A percentile compares a stretch with the other conserved stretches of the same genome.
phyloP scores from a whole-genome alignment of 2,329 filamentous ascomycete species.

The Stenocarpella maydis region DNA sequence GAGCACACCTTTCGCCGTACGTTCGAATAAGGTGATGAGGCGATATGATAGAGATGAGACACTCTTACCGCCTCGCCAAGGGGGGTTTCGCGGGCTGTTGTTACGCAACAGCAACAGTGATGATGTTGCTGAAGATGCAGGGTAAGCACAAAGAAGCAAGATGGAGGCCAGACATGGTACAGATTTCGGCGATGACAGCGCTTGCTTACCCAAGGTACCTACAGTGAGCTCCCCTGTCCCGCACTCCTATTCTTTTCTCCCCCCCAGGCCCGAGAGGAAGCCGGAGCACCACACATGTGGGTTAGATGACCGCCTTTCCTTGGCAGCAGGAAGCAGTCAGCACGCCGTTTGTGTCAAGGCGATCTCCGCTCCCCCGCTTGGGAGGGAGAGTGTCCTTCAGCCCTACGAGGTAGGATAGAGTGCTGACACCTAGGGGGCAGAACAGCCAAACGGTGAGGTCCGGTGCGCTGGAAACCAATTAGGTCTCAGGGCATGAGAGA shows the following conservation, averaged over 20 bases:
- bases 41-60: slow-evolving; percentile 11
- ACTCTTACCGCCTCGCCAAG: background rate
- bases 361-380: background rate
- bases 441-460: slow-evolving; percentile 19
- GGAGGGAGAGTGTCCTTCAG: slow-evolving; percentile 4
- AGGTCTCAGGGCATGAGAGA: background rate
- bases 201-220: background rate
- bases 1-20: background rate
- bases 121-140: background rate
- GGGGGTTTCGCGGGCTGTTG: too few relatives aligned
- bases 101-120: too few relatives aligned
- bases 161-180: background rate
- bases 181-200: slow-evolving; percentile 7
- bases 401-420: slow-evolving; percentile 16
- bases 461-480: slow-evolving; percentile 21
- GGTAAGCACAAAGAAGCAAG: background rate
- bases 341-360: slow-evolving; percentile 20
- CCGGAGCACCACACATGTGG: background rate
- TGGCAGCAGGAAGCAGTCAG: slow-evolving; percentile 25
- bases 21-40: slow-evolving; percentile 27
- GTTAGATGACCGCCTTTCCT: slow-evolving; percentile 24
- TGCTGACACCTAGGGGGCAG: slow-evolving; percentile 12
- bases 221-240: too few relatives aligned
- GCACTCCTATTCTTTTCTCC: background rate
- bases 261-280: background rate